Evolutionary conservation across 179 eudicot genomes (phyloP).

Genomic region (Corrigiola litoralis): DNA sequence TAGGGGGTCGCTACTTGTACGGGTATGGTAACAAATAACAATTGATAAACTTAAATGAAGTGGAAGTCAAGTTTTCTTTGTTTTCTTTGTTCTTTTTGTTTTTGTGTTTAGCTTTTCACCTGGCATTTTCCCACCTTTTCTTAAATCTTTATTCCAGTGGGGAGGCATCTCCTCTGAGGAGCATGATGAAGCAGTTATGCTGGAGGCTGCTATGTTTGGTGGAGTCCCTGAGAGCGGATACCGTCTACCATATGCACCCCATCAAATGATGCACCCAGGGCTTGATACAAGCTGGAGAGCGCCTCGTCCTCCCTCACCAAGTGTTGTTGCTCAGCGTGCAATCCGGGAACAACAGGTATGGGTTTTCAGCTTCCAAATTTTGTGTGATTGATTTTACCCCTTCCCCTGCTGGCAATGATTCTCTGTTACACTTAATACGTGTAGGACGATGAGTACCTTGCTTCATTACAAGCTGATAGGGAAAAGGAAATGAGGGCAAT

Average conservation of each 20-base stretch:
- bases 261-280: constrained; percentile 47
- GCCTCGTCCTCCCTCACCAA: constrained; percentile 88
- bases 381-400: background rate
- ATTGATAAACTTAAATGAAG: background rate
- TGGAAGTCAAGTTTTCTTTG: background rate
- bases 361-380: background rate
- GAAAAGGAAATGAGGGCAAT: constrained; percentile 70
- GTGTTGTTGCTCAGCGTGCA: constrained; percentile 77
- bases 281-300: constrained; percentile 29
- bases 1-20: background rate
- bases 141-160: constrained; percentile 52
- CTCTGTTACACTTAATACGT: constrained; percentile 1
- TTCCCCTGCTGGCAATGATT: background rate
- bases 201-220: constrained; percentile 98
- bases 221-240: constrained; percentile 67
- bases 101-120: too few species aligned
- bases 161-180: constrained; percentile 95
- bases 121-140: background rate
- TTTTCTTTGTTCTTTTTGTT: too few species aligned
- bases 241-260: constrained; percentile 52
- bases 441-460: constrained; percentile 95
- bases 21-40: too few species aligned
- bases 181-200: constrained; percentile 97
- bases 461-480: constrained; percentile 92
- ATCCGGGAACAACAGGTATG: constrained; percentile 87